A percentile compares a stretch with the other conserved stretches of the same genome.
phyloP scores from a whole-genome alignment of 2,329 filamentous ascomycete species.

The Chaetomium olivaceum region DNA sequence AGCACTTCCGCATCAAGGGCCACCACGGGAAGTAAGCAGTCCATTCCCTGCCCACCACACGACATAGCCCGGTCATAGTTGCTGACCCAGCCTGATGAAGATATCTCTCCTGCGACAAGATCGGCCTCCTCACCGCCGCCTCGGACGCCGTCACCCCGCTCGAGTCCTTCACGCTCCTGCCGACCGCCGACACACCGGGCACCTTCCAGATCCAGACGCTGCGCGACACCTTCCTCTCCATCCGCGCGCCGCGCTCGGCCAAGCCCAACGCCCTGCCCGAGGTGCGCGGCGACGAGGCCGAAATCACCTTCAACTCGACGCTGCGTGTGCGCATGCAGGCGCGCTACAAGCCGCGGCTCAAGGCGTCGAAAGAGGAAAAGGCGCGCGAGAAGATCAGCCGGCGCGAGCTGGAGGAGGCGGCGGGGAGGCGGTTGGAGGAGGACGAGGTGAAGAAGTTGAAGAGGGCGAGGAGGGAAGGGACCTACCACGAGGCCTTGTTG shows the following conservation, averaged over 20 bases:
- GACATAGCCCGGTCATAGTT: neutral
- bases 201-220: constrained; percentile 75
- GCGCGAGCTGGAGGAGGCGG: constrained; percentile 79
- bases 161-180: constrained; percentile 75
- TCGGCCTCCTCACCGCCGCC: constrained; percentile 73
- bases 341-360: constrained; percentile 82
- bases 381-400: constrained; percentile 81
- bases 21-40: constrained; percentile 74
- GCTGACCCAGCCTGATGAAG: constrained; percentile 43
- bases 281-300: constrained; percentile 73
- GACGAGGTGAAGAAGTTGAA: constrained; percentile 84
- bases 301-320: constrained; percentile 67
- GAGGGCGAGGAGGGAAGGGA: constrained; percentile 78
- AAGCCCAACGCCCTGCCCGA: constrained; percentile 57
- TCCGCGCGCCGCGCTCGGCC: constrained; percentile 55
- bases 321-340: constrained; percentile 91
- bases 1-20: constrained; percentile 82
- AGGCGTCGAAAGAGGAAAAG: constrained; percentile 79
- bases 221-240: constrained; percentile 68
- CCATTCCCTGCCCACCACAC: no score
- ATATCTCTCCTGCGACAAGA: constrained; percentile 83
- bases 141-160: constrained; percentile 80
- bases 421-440: constrained; percentile 74
- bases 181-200: constrained; percentile 63
- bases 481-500: constrained; percentile 84